phyloP scores from a whole-genome alignment of 2,329 filamentous ascomycete species.

The Penicillium italicum region DNA sequence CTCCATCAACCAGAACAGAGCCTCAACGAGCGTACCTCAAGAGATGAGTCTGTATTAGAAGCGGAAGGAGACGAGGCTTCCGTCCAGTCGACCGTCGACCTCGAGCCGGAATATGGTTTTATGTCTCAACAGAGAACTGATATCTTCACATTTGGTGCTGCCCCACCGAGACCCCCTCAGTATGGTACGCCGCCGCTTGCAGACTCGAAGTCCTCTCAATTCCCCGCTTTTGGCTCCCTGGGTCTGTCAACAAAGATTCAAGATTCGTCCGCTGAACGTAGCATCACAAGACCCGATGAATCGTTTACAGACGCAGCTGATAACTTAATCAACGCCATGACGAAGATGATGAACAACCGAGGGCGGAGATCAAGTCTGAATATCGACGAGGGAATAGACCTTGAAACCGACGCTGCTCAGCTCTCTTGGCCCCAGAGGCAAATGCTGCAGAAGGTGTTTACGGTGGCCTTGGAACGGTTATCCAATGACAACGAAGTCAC shows the following conservation, averaged over 20 bases:
- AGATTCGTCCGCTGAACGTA: neutral
- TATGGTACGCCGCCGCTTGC: neutral
- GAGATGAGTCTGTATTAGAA: conserved; percentile 14
- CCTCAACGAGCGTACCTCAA: conserved; percentile 16
- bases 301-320: conserved; percentile 30
- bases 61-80: conserved; percentile 15
- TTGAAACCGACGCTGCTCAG: conserved; percentile 18
- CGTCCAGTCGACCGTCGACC: conserved; percentile 5
- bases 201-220: conserved; percentile 1
- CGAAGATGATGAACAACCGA: conserved; percentile 30
- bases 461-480: conserved; percentile 28
- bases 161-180: conserved; percentile 5
- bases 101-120: conserved; percentile 5
- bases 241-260: neutral
- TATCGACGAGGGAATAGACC: conserved; percentile 21
- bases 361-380: conserved; percentile 22
- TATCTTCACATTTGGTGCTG: neutral
- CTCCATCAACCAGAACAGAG: conserved; percentile 17
- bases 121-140: neutral
- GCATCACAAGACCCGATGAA: conserved; percentile 17
- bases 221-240: neutral
- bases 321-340: conserved; percentile 34
- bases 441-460: conserved; percentile 33
- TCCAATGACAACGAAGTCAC: conserved; percentile 13
- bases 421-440: conserved; percentile 31